Evolutionary conservation across 2,329 filamentous ascomycete species (phyloP).

Genomic region (Hawksworthiomyces lignivorus): DNA sequence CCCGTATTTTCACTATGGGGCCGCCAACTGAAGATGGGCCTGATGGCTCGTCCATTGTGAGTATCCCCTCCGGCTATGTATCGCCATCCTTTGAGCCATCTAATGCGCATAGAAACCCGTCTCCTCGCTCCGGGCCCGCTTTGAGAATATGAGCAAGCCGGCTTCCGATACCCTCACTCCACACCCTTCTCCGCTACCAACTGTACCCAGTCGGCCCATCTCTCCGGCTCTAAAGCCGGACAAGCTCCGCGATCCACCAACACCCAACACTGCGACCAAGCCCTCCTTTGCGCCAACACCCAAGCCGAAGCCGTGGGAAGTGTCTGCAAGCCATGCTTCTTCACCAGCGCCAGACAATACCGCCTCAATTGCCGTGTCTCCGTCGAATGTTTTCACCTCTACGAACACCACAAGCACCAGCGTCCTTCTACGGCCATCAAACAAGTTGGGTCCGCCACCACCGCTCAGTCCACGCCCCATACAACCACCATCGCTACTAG

Average conservation of each 20-base stretch:
- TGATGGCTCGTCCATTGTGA: conserved; percentile 69
- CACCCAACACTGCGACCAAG: conserved; percentile 23
- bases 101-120: conserved; percentile 58
- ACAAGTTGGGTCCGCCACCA: conserved; percentile 36
- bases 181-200: conserved; percentile 10
- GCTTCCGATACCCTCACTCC: conserved; percentile 23
- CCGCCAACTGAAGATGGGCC: conserved; percentile 48
- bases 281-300: conserved; percentile 26
- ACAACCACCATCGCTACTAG: conserved; percentile 56
- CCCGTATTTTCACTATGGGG: conserved; percentile 37
- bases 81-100: background rate
- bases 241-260: conserved; percentile 27
- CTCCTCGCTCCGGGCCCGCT: conserved; percentile 71
- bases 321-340: background rate
- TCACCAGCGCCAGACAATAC: too few species aligned
- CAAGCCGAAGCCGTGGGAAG: conserved; percentile 30
- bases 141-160: conserved; percentile 64
- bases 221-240: conserved; percentile 35
- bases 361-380: too few species aligned
- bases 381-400: too few species aligned
- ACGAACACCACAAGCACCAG: background rate
- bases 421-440: conserved; percentile 26
- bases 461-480: conserved; percentile 37
- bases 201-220: conserved; percentile 24
- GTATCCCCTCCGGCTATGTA: conserved; percentile 28